A percentile compares a stretch with the other conserved stretches of the same genome.
phyloP scores from a whole-genome alignment of 306 rosid species.

The Prosopis cineraria region DNA sequence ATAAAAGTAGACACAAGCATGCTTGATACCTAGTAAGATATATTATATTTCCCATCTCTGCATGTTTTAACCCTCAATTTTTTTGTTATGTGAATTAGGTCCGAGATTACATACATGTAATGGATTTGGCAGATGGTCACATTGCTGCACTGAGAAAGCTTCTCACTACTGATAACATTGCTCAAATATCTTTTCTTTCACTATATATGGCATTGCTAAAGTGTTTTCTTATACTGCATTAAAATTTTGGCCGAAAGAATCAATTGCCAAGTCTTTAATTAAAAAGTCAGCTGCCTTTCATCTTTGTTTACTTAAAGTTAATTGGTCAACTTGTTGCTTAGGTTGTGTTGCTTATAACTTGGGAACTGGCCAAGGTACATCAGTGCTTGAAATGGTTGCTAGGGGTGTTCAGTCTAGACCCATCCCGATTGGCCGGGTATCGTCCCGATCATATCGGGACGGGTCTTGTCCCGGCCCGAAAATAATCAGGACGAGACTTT shows the following conservation, averaged over 20 bases:
- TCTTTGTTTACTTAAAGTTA: slow-evolving; percentile 25
- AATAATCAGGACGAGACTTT: too few species aligned
- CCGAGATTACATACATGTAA: slow-evolving; percentile 96
- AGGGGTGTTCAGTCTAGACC: too few species aligned
- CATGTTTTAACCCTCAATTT: slow-evolving; percentile 17
- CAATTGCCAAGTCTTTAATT: background rate
- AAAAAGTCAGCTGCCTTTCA: background rate
- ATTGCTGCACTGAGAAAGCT: slow-evolving; percentile 90
- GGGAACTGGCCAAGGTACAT: slow-evolving; percentile 91
- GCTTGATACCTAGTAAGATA: background rate
- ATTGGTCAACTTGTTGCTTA: slow-evolving; percentile 38
- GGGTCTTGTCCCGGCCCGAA: too few species aligned
- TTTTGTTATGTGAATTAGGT: slow-evolving; percentile 49
- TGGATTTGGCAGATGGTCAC: slow-evolving; percentile 99
- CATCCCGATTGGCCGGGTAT: too few species aligned
- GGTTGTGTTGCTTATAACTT: slow-evolving; percentile 90
- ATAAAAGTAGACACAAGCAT: background rate
- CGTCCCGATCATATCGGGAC: too few species aligned
- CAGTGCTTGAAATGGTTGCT: slow-evolving; percentile 91
- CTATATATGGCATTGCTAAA: background rate
- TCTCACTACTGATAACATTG: slow-evolving; percentile 63
- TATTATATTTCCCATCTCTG: background rate
- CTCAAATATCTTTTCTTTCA: slow-evolving; percentile 38
- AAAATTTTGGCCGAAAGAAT: background rate
- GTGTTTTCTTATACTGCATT: slow-evolving; percentile 26